Evolutionary conservation across 2,329 filamentous ascomycete genomes (phyloP).

Genomic region (Emergomyces africanus): DNA sequence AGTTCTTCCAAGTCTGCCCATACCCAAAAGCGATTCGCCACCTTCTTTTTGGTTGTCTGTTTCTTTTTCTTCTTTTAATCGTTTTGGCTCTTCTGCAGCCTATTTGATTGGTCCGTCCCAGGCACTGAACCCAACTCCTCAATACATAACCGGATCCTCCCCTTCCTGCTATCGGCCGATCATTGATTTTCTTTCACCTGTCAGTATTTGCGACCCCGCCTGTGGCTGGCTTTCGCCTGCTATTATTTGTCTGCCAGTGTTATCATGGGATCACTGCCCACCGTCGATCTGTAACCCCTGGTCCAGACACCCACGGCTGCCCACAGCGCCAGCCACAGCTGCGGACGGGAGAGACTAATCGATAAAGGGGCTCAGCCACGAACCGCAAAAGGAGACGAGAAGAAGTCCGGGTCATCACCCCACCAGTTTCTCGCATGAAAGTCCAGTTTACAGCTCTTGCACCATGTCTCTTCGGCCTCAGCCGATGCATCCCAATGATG

Average conservation of each 20-base stretch:
- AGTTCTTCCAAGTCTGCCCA: background rate
- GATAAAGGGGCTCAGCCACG: background rate
- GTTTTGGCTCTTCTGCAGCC: background rate
- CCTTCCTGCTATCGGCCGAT: background rate
- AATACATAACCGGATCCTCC: background rate
- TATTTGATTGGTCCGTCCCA: background rate
- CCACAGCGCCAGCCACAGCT: background rate
- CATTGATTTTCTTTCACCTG: background rate
- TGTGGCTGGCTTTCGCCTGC: background rate
- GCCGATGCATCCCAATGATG: background rate
- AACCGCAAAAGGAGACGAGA: background rate
- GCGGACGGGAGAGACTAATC: background rate
- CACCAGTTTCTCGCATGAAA: background rate
- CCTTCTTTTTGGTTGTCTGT: background rate
- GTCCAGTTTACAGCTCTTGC: background rate
- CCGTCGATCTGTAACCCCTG: background rate
- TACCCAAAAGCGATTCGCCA: background rate
- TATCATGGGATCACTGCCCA: background rate
- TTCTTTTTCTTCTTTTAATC: background rate
- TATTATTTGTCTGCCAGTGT: background rate
- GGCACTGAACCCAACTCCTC: background rate
- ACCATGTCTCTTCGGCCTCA: constrained; percentile 5
- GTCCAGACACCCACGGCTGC: background rate
- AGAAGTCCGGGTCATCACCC: background rate
- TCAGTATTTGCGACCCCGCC: background rate